Evolutionary conservation across 108 stramenopile species (phyloP), one percentile per base, ranked within the genome.

Genomic region (Epithemia pelagica): DNA sequence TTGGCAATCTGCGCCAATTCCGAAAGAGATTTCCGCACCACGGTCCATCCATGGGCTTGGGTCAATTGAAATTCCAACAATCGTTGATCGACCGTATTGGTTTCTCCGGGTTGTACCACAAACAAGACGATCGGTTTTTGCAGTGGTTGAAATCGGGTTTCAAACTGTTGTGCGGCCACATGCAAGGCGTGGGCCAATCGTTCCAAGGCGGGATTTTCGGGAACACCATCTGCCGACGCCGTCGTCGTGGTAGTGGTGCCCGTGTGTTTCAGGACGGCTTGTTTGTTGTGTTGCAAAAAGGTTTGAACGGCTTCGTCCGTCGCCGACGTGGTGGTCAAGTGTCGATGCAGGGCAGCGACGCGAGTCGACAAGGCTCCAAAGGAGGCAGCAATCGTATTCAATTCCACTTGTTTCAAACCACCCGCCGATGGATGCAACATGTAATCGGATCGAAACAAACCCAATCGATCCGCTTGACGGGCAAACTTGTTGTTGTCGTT

Each of bases 351-450:
- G 20, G 53, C 64, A 23, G 91, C 83, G 30, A 94, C 84, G 21
- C 78, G 75, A 10, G 72, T 64, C 52, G 91, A 75, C 62, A 95
- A 55, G 32, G 87, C 82, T 10, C 85, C 97, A 70, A 99, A 99
- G 28, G 94, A 95, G 7, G 95, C 82, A 5, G 98, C 97, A 66
- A 99, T 96, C 8, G 98, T 99, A 70, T 99, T 99, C 32, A 99
- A 74, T 80, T 99, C 98, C 54, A 99, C 96, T 71, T 99, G 96
- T 61, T 92, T 90, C 52, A 85, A 52, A 29, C 65, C 60, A 5
- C 10, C 10, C 37, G 37, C 10, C 37, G 37, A 15, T 21, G 52
- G 8, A 77, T 94, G 80, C 15, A 98, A 74, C 99, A 99, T 99
- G 87, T 99, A 99, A 79, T 99, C 99, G 64, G 86, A 88, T 2